phyloP scores from a whole-genome alignment of 495 filamentous ascomycete genomes.

The Trichoderma parareesei region DNA sequence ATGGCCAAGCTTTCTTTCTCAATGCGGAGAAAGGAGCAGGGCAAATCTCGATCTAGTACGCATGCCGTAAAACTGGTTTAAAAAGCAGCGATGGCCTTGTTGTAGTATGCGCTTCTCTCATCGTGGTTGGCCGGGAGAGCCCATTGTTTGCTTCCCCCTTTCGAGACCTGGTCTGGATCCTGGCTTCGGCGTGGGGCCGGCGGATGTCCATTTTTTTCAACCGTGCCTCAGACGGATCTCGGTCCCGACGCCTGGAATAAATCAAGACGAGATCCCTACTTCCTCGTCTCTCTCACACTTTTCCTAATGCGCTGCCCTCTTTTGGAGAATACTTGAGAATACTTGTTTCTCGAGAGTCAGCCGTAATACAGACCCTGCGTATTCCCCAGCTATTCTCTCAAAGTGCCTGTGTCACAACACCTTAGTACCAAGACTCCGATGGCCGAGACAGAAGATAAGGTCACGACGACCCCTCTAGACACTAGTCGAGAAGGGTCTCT shows the following conservation, averaged over 20 bases:
- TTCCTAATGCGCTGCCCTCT: not conserved
- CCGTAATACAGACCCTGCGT: too few species aligned
- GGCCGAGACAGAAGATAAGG: not conserved
- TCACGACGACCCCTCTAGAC: not conserved
- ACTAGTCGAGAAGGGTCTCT: not conserved
- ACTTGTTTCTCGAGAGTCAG: too few species aligned
- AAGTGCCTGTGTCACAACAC: too few species aligned
- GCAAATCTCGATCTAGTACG: not conserved
- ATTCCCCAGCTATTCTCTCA: too few species aligned
- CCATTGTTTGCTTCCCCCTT: not conserved
- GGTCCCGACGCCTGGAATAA: not conserved
- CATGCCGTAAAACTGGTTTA: not conserved
- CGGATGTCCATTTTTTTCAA: not conserved
- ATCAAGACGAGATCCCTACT: not conserved
- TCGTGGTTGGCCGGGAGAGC: not conserved
- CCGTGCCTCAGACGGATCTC: slow-evolving; percentile 1
- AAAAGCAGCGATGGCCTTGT: not conserved
- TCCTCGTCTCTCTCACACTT: not conserved
- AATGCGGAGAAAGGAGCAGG: not conserved
- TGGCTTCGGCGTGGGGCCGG: slow-evolving; percentile 7
- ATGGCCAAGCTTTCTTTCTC: not conserved
- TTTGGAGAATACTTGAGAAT: not conserved
- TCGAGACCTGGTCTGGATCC: not conserved
- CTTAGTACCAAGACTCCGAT: not conserved
- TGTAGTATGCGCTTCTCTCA: slow-evolving; percentile 4